A percentile compares a stretch with the other conserved stretches of the same genome.
phyloP scores from a whole-genome alignment of 163 green algal species.

The Picocystis sp. region DNA sequence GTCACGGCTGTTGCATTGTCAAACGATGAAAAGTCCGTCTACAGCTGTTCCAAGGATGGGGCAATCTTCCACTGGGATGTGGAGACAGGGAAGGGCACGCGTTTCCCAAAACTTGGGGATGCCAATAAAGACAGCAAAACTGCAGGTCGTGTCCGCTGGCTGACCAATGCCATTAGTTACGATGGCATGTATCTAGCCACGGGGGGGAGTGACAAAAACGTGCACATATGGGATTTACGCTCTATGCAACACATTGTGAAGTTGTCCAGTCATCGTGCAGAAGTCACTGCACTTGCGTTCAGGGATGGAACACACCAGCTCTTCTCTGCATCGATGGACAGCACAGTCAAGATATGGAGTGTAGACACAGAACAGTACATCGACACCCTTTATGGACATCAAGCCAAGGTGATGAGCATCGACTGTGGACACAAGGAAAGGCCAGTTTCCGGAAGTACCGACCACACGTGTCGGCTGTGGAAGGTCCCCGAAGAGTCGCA shows the following conservation, averaged over 20 bases:
- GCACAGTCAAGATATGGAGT: constrained; percentile 75
- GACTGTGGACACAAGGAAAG: constrained; percentile 55
- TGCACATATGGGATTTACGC: constrained; percentile 61
- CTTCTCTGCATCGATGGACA: constrained; percentile 51
- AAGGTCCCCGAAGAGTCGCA: constrained; percentile 93
- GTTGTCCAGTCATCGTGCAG: constrained; percentile 8
- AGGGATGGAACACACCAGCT: constrained; percentile 62
- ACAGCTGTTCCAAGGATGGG: constrained; percentile 70
- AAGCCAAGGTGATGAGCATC: constrained; percentile 49
- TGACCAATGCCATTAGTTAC: constrained; percentile 27
- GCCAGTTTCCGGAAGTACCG: constrained; percentile 48
- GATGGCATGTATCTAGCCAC: constrained; percentile 68
- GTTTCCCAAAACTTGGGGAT: constrained; percentile 6
- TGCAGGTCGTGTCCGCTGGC: constrained; percentile 20
- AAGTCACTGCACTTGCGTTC: constrained; percentile 63
- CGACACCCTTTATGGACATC: constrained; percentile 79
- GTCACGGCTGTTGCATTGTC: constrained; percentile 60
- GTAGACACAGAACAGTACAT: constrained; percentile 80
- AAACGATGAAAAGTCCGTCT: constrained; percentile 47
- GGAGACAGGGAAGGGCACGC: constrained; percentile 32
- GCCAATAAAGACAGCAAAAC: not conserved
- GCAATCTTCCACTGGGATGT: constrained; percentile 55
- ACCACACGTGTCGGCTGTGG: constrained; percentile 81
- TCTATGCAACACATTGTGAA: constrained; percentile 29
- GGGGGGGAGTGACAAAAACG: constrained; percentile 53